Conservation (phyloP, 192 early-diverging fungal genomes). For the Diversispora epigaea region DNA sequence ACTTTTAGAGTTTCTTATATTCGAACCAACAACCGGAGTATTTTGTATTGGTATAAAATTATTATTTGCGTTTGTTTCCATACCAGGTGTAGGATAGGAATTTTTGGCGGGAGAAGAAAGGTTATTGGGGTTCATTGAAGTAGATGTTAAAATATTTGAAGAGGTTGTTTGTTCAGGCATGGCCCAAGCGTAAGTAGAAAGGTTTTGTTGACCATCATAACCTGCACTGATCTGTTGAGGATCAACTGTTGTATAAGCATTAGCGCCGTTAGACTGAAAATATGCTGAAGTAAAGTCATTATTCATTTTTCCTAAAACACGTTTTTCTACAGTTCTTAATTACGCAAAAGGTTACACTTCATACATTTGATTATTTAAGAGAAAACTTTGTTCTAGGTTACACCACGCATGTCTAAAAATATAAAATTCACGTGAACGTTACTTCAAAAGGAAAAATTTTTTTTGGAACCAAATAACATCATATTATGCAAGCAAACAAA, state of each 20-base stretch:
- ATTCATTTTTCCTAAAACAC: background rate
- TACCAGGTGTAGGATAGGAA: background rate
- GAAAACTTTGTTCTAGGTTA: too few species aligned
- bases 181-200: background rate
- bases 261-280: background rate
- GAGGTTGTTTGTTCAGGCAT: background rate
- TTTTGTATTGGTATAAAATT: constrained; percentile 2
- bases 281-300: background rate
- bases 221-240: background rate
- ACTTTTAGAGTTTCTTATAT: background rate
- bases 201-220: background rate
- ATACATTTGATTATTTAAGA: too few species aligned
- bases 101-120: background rate
- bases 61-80: constrained; percentile 1
- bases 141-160: background rate
- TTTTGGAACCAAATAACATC: too few species aligned
- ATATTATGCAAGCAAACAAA: too few species aligned
- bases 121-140: background rate
- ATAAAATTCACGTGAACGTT: too few species aligned
- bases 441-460: too few species aligned
- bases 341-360: background rate
- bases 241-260: background rate
- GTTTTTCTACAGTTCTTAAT: constrained; percentile 12
- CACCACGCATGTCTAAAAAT: too few species aligned
- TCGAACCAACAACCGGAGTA: constrained; percentile 6